Percentiles rank a stretch among this genome's conserved stretches.
Evolutionary conservation across 1,139 yeast genomes (phyloP).

Genomic region (Sugiyamaella neomexicana): DNA sequence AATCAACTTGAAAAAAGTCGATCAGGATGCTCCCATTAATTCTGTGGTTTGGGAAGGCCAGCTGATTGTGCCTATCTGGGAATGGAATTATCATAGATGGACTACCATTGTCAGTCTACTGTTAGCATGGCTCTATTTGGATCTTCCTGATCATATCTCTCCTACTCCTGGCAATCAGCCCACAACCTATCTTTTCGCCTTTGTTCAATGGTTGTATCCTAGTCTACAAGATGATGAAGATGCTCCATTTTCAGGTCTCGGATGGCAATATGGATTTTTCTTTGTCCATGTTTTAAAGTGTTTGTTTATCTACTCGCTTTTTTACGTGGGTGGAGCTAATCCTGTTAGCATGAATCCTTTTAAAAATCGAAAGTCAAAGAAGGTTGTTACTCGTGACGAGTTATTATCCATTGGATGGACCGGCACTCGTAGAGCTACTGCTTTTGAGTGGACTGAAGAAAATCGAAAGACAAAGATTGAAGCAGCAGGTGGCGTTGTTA

Average conservation of each 20-base stretch:
- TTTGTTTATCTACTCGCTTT: slow-evolving; percentile 53
- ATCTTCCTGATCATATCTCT: slow-evolving; percentile 80
- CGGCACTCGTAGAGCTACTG: slow-evolving; percentile 72
- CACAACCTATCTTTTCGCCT: slow-evolving; percentile 57
- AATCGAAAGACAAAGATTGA: slow-evolving; percentile 66
- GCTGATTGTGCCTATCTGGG: slow-evolving; percentile 80
- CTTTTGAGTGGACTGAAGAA: slow-evolving; percentile 69
- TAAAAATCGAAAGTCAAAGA: slow-evolving; percentile 28
- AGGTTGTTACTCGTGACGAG: slow-evolving; percentile 52
- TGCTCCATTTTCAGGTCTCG: slow-evolving; percentile 44
- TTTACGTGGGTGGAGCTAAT: slow-evolving; percentile 73
- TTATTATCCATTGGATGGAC: slow-evolving; percentile 86
- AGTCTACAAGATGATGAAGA: slow-evolving; percentile 24
- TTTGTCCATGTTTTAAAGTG: slow-evolving; percentile 66
- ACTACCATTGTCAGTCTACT: slow-evolving; percentile 50
- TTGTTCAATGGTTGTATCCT: slow-evolving; percentile 38
- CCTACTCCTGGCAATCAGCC: slow-evolving; percentile 92
- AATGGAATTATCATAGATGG: slow-evolving; percentile 52
- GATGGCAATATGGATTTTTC: slow-evolving; percentile 70
- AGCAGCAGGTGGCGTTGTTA: slow-evolving; percentile 73
- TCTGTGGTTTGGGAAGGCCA: slow-evolving; percentile 87
- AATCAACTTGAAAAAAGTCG: slow-evolving; percentile 48
- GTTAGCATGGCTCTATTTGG: slow-evolving; percentile 81
- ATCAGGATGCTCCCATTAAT: slow-evolving; percentile 39
- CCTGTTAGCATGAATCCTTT: slow-evolving; percentile 60